Percentiles rank a stretch among this genome's conserved stretches.
phyloP scores from a whole-genome alignment of 2,329 filamentous ascomycete species.

The Harringtonia lauricola region DNA sequence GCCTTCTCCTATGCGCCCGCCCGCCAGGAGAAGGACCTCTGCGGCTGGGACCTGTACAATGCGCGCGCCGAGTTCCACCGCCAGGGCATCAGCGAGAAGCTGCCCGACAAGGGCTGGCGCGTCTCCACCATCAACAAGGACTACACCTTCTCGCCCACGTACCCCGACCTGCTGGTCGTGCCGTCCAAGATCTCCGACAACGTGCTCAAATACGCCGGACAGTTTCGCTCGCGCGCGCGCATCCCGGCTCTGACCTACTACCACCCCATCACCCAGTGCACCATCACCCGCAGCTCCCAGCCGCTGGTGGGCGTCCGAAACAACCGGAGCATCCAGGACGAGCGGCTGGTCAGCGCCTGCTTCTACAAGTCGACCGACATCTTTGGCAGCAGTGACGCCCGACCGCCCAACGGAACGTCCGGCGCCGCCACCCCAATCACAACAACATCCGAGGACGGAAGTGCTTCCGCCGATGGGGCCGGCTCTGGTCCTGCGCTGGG shows the following conservation, averaged over 20 bases:
- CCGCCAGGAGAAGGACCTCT: constrained; percentile 58
- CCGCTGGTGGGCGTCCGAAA: constrained; percentile 76
- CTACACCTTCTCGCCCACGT: constrained; percentile 86
- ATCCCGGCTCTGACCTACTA: constrained; percentile 88
- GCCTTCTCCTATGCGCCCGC: constrained; percentile 78
- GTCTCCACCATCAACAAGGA: constrained; percentile 83
- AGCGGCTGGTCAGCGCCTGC: constrained; percentile 84
- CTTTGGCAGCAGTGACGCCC: constrained; percentile 17
- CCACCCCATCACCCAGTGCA: constrained; percentile 94
- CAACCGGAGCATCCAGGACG: constrained; percentile 90
- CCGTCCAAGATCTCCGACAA: constrained; percentile 92
- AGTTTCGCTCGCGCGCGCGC: constrained; percentile 78
- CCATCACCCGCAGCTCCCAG: constrained; percentile 90
- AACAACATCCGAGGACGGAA: background rate
- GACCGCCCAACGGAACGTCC: too few relatives aligned
- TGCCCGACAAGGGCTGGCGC: constrained; percentile 72
- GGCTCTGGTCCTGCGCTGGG: background rate
- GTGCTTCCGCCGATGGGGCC: background rate
- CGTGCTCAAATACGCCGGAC: constrained; percentile 82
- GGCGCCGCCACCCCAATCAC: constrained; percentile 18
- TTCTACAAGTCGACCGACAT: constrained; percentile 58
- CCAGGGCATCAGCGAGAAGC: constrained; percentile 76
- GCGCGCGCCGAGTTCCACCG: constrained; percentile 74
- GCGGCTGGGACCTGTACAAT: constrained; percentile 81
- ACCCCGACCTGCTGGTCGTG: constrained; percentile 75